Evolutionary conservation across 1,284 basidiomycete genomes (phyloP), one percentile per base, ranked within the genome.

Genomic region (Rhizoctonia solani): DNA sequence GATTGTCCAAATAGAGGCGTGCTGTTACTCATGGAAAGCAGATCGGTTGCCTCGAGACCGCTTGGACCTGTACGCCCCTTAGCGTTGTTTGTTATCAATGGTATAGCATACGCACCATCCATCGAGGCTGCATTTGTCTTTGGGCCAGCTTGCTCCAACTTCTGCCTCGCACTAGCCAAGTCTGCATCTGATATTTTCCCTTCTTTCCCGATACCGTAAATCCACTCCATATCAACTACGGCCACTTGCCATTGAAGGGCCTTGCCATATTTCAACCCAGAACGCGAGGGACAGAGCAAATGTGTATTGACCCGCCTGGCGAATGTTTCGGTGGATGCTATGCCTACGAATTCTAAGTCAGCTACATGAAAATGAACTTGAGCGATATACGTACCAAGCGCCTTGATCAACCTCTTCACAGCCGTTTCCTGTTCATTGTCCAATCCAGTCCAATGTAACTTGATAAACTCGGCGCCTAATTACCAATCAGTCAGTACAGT

Each of bases 191-290:
- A 37, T 63, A 63, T 63, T 3, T 37, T 46, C 21, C 55, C 49
- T 16, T 53, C 34, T 37, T 71, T 76, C 14, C 81, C 83, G 68
- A 89, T 81, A 1, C 76, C 76, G 4, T 78, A 79, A n/a, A 93
- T 73, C 87, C 88, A 92, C 9, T 76, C 75, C 76, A 87, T 78
- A 50, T 81, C 80, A 13, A 90, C 79, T 14, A 89, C 82, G 0
- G 85, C 83, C 5, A 87, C 82, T 3, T 78, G 79, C 90, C 91
- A 92, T 72, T 89, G 84, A 46, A 75, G 71, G 2, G 90, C 90
- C 73, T 87, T 90, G n/a, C 85, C 82, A 58, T 82, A 89, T 73
- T 93, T 93, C 14, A 80, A 77, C 11, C 91, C 91, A 0, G 74
- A 78, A 0, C 81, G 82, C 4, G 85, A 82, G 0, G 89, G 88